Conservation (phyloP, 495 filamentous ascomycete genomes). For the Pyrenula massariospora region DNA sequence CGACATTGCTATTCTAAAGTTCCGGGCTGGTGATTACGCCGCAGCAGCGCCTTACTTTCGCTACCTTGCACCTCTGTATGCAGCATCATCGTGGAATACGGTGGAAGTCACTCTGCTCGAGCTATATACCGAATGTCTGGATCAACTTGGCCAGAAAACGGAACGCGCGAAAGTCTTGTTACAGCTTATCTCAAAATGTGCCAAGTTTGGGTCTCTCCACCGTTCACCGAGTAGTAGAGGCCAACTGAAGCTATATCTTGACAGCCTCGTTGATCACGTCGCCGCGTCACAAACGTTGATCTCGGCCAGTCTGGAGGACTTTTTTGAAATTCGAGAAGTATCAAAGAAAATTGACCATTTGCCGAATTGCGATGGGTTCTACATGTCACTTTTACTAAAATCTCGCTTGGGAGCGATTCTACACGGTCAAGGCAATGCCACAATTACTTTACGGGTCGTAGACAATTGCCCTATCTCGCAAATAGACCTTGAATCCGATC, state of each 20-base stretch:
- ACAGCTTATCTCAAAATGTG: constrained; percentile 63
- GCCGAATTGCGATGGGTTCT: neutral
- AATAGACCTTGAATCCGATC: neutral
- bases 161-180: constrained; percentile 71
- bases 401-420: neutral
- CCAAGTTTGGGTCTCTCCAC: constrained; percentile 10
- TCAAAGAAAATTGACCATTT: neutral
- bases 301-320: neutral
- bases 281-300: neutral
- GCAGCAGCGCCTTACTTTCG: constrained; percentile 71
- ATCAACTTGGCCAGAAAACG: constrained; percentile 59
- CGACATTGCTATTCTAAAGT: constrained; percentile 78
- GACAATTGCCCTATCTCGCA: neutral
- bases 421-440: neutral
- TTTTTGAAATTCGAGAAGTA: neutral
- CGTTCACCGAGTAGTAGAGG: neutral
- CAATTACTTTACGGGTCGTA: neutral
- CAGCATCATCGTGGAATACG: constrained; percentile 64
- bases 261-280: neutral
- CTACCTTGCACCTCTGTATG: constrained; percentile 72
- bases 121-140: constrained; percentile 76
- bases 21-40: constrained; percentile 53
- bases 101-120: constrained; percentile 74
- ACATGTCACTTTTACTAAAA: neutral
- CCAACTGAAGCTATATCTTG: neutral